These are phyloP conservation scores for Chrysoporthe deuterocubensis DNA, from an alignment of 2,329 filamentous ascomycete genomes.

Conservation along the genomic window DNA sequence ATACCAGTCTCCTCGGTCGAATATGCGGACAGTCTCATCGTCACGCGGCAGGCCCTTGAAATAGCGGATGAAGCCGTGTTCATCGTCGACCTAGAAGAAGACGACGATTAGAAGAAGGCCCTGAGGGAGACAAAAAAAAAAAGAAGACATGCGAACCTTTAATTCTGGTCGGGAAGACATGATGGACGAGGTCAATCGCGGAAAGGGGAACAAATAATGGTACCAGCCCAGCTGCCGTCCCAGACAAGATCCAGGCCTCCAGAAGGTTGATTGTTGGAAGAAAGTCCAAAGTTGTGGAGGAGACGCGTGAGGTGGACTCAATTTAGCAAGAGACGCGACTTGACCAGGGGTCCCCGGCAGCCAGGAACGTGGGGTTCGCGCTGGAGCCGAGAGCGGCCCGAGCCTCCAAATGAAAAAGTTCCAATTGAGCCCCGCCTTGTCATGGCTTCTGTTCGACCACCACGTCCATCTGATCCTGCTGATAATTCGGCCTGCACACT, in stretches of 20 bases:
- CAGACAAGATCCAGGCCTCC: background rate
- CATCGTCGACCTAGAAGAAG: constrained; percentile 79
- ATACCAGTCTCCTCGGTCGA: constrained; percentile 94
- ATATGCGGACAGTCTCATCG: constrained; percentile 82
- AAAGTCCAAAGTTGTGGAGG: background rate
- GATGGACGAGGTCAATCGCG: constrained; percentile 32
- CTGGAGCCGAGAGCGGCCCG: constrained; percentile 13
- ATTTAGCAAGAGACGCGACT: constrained; percentile 19
- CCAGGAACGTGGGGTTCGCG: background rate
- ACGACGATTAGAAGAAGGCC: constrained; percentile 24
- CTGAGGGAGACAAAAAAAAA: constrained; percentile 12
- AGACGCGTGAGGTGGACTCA: constrained; percentile 17
- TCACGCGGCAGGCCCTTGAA: constrained; percentile 85
- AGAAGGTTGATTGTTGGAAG: background rate
- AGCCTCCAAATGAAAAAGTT: constrained; percentile 17
- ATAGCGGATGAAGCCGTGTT: constrained; percentile 94
- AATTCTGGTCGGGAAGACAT: constrained; percentile 76
- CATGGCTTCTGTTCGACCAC: background rate
- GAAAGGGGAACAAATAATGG: background rate
- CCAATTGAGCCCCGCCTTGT: constrained; percentile 12
- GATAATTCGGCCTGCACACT: background rate
- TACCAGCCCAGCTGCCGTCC: background rate
- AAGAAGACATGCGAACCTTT: constrained; percentile 54
- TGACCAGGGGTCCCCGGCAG: background rate
- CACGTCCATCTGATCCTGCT: background rate